Evolutionary conservation across 805 yeast species (phyloP).

Genomic region (Aciculoconidium aculeatum): DNA sequence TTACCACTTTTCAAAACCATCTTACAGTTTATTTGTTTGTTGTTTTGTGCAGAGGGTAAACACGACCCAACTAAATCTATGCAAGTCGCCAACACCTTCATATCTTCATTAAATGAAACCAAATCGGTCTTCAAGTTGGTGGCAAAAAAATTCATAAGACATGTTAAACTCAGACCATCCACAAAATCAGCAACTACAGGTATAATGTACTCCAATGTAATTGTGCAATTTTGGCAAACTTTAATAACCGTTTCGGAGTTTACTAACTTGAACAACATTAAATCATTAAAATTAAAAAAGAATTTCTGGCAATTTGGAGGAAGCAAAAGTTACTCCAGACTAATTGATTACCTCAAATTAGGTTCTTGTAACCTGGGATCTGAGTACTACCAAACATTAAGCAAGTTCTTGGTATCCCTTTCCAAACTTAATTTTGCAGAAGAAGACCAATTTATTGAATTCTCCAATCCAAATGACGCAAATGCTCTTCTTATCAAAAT

Average conservation of each 20-base stretch:
- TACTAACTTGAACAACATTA: slow-evolving; percentile 10
- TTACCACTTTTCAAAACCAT: slow-evolving; percentile 26
- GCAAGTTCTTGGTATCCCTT: slow-evolving; percentile 17
- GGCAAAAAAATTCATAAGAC: slow-evolving; percentile 41
- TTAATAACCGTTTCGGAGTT: slow-evolving; percentile 35
- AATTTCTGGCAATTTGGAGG: slow-evolving; percentile 52
- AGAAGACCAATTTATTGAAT: slow-evolving; percentile 14
- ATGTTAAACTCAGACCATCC: slow-evolving; percentile 30
- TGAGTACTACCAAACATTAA: slow-evolving; percentile 35
- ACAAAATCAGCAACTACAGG: slow-evolving; percentile 15
- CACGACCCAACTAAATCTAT: slow-evolving; percentile 11
- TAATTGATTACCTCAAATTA: slow-evolving; percentile 41
- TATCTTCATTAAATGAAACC: slow-evolving; percentile 10
- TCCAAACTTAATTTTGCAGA: slow-evolving; percentile 2
- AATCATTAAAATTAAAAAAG: slow-evolving; percentile 31
- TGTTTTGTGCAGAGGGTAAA: slow-evolving; percentile 12
- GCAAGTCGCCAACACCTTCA: slow-evolving; percentile 11
- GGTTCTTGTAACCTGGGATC: slow-evolving; percentile 54
- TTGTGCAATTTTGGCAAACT: slow-evolving; percentile 46
- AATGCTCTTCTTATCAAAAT: slow-evolving; percentile 12
- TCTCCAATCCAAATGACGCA: slow-evolving; percentile 15
- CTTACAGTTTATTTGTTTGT: slow-evolving; percentile 16
- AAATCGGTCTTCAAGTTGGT: slow-evolving; percentile 32
- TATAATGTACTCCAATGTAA: slow-evolving; percentile 39
- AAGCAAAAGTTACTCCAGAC: slow-evolving; percentile 29